Base-by-base conservation (phyloP, 345 rosid species). In the Gossypium anomalum region DNA sequence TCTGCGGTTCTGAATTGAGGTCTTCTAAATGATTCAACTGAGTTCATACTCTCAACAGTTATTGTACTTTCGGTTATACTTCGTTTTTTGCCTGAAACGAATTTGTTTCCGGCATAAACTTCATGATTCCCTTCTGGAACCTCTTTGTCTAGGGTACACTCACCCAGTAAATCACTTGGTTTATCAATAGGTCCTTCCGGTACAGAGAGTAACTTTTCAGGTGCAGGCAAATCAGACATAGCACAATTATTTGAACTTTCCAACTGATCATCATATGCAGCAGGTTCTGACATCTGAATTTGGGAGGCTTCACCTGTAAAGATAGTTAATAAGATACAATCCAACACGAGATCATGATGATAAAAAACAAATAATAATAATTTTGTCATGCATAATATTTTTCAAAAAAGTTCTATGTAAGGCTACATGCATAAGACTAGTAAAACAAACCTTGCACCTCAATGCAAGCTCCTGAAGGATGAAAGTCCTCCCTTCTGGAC, bases 141-240 rank as follows among this genome's bases (percentile, higher is more conserved):
- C 77, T 86, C 93, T 83, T 82, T 86, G 45, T 84, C 86, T 66
- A 92, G 93, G 27, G 95, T 90, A 64, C 86, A 86, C 48, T 87
- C 92, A 70, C 80, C 82, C 34, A 85, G 71, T 74, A 86, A 80
- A 80, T 79, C 84, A 77, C 76, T 73, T 75, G 87, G 86, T 71
- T 76, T 79, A 74, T 83, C 87, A 62, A 78, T 84, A 74, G 74
- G 49, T 62, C 71, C 83, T 45, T 82, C 86, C 41, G 87, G 86
- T 59, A 77, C 87, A 61, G 90, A 87, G 51, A 93, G 92, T 79
- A 93, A 80, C 85, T 79, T 92, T 79, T 93, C 98, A 76, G 92
- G 96, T 63, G 91, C 86, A 72, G 97, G 88, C 67, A 88, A 76
- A 67, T 87, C 91, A 73, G 85, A 72, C 63, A 70, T 81, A 56